Conservation (phyloP, 495 filamentous ascomycete species). For the Durotheca rogersii region DNA sequence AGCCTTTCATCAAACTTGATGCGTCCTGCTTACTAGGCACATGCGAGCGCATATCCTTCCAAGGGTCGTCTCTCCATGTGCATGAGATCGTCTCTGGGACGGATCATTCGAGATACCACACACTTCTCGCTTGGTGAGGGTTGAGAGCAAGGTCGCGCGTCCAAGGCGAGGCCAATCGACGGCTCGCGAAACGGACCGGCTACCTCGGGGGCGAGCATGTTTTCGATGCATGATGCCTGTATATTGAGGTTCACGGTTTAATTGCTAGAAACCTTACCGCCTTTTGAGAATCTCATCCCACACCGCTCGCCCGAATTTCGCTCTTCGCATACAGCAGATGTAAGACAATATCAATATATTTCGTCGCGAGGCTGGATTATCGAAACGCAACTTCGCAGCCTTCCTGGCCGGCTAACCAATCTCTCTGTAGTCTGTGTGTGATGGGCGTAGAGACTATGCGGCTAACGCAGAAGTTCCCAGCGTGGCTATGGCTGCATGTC, state of each 20-base stretch:
- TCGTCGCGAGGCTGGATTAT: not conserved
- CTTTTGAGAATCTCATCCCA: not conserved
- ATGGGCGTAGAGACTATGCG: not conserved
- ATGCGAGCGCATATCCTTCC: constrained; percentile 13
- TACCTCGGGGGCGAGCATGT: not conserved
- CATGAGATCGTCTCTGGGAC: constrained; percentile 12
- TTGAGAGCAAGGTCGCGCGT: too few relatives aligned
- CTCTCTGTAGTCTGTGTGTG: not conserved
- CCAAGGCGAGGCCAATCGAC: too few relatives aligned
- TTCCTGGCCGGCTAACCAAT: not conserved
- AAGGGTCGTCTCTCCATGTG: constrained; percentile 19
- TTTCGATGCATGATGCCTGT: not conserved
- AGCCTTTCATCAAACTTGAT: constrained; percentile 5
- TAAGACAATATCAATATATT: not conserved
- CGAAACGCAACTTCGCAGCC: not conserved
- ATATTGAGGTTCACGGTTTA: not conserved
- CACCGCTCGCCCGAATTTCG: too few relatives aligned
- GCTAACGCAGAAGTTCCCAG: too few relatives aligned
- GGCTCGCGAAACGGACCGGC: too few relatives aligned
- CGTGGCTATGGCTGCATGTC: too few relatives aligned
- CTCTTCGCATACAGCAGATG: not conserved
- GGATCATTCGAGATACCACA: constrained; percentile 1
- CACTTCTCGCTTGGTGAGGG: too few relatives aligned
- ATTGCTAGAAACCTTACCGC: not conserved
- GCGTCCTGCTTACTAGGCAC: constrained; percentile 23